phyloP scores from a whole-genome alignment of 495 filamentous ascomycete species.

The Neurospora tetraspora region DNA sequence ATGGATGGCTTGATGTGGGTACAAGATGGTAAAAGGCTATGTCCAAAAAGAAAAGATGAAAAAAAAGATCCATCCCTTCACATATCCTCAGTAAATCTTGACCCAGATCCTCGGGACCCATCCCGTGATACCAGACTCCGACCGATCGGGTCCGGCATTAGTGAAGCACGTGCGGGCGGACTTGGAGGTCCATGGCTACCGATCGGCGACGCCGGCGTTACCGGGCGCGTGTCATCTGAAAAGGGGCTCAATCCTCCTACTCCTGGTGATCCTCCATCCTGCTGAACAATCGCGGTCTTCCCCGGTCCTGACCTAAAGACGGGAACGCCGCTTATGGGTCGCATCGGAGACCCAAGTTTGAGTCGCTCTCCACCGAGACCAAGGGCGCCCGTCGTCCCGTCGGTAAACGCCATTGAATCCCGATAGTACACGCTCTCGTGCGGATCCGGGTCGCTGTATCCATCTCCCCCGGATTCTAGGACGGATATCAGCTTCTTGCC shows the following conservation, averaged over 20 bases:
- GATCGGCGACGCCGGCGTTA: conserved; percentile 19
- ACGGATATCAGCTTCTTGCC: conserved; percentile 67
- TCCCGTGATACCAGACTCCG: conserved; percentile 36
- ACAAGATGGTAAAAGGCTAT: not conserved
- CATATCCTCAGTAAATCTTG: conserved; percentile 44
- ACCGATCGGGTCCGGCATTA: conserved; percentile 28
- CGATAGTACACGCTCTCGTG: conserved; percentile 38
- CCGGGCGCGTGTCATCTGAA: conserved; percentile 11
- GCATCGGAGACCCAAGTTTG: conserved; percentile 37
- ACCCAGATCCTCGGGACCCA: conserved; percentile 34
- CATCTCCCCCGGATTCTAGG: conserved; percentile 57
- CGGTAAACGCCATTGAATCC: conserved; percentile 37
- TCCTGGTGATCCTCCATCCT: conserved; percentile 15
- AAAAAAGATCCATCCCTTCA: conserved; percentile 17
- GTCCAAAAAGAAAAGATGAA: not conserved
- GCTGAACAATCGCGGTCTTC: conserved; percentile 26
- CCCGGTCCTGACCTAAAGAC: conserved; percentile 35
- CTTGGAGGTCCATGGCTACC: not conserved
- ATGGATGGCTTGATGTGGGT: not conserved
- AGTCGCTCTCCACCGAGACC: conserved; percentile 8
- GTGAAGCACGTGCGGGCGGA: not conserved
- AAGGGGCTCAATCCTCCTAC: conserved; percentile 22
- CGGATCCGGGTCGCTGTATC: conserved; percentile 54
- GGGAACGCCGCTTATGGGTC: conserved; percentile 35
- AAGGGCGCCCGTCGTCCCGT: conserved; percentile 11